Base-by-base conservation (phyloP, 805 yeast genomes). In the Lipomyces sp. region DNA sequence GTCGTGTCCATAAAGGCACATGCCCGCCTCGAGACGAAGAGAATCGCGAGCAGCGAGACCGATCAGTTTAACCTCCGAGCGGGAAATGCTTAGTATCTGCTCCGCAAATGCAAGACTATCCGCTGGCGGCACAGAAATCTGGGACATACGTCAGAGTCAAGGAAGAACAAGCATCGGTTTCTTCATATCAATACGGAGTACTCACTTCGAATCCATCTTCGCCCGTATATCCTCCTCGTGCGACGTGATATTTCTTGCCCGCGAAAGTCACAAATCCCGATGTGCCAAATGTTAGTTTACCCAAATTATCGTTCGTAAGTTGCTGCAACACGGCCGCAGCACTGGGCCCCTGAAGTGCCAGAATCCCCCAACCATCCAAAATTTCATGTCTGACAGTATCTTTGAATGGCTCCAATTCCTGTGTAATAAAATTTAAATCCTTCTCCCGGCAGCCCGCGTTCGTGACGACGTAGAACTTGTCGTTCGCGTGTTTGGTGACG, bases 11-110 rank as follows among this genome's bases (percentile, higher is more conserved):
- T 93, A 93, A 48, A 93, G 75, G 70, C 98, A 93, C 96, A 93
- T 86, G 29, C 98, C 98, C 3, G 98, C 98, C 72, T 93, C 98
- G 45, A 93, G 73, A 64, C 98, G 80, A 59, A 93, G 75, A 10
- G 97, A 86, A 68, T 93, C 98, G 69, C 98, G 82, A 1, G 98
- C 98, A n/a, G 98, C 98, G 45, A 93, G 79, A 3, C 98, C 98
- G 61, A 89, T 86, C 34, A 96, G 95, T 66, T 79, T 80, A 42
- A 88, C 86, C 11, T 72, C 66, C 2, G 76, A 77, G 16, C 50
- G 51, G 43, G 75, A 72, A 49, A 64, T 80, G 35, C 77, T 75
- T 38, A 86, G 68, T 44, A 88, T 69, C 5, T 77, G 73, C 51
- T 77, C 70, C 39, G 93, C 81, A 59, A 93, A 80, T 1, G 91